Base-by-base conservation (phyloP, 176 grass and related monocot genomes). In the Musa schizocarpa region DNA sequence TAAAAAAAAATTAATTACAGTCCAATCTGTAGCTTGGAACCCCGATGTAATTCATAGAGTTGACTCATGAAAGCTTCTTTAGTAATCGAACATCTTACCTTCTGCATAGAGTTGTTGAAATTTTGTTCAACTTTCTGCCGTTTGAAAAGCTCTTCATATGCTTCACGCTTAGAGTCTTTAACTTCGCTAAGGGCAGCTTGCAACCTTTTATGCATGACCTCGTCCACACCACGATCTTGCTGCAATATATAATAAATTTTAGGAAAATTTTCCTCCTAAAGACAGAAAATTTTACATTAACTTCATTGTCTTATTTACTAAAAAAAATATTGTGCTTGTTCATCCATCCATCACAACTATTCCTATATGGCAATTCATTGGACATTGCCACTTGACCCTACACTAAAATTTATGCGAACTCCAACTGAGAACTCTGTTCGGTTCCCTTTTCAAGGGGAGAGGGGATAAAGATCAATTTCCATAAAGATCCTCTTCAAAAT, bases 91-190 rank as follows among this genome's bases (percentile, higher is more conserved):
- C 17, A 50, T 57, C 65, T 75, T 86, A 86, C 92, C 76, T 56
- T 81, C 76, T 48, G 78, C 54, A 84, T 84, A 80, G 92, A 79
- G 58, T 91, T 76, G 73, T 72, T 54, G 2, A 96, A 66, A 1
- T 86, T 73, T 22, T 62, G 75, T 74, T 96, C 86, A 51, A 81
- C 92, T 54, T 84, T 86, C 65, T 83, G 78, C 24, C 88, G 88
- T 23, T 76, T 77, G 43, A 23, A 48, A 20, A 52, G 66, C 22
- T 85, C 88, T 55, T 91, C 86, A 8, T 49, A 81, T 77, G 76
- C 86, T 88, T 96, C 88, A 29, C 80, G 74, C 65, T 62, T 76
- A 23, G 72, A 80, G 65, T 49, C 63, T 62, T 86, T 81, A 80
- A 82, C 63, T 26, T 91, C 88, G 13, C 11, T 52, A 71, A 83